These are phyloP conservation scores for Lyophyllum decastes DNA, from an alignment of 768 basidiomycete genomes.

Conservation along the genomic window DNA sequence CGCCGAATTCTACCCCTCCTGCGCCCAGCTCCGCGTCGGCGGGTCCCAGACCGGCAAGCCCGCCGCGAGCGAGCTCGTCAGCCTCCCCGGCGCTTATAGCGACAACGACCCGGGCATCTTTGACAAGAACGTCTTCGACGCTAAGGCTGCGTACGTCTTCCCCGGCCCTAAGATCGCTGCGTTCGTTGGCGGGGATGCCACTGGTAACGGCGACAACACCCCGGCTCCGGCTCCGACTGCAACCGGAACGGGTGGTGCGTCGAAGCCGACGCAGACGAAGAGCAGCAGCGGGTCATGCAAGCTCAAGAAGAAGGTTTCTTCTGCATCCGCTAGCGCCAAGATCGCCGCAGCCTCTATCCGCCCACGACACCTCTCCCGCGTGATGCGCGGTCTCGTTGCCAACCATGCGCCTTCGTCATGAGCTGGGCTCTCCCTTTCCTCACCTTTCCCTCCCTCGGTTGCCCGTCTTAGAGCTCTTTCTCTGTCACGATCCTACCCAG, in stretches of 20 bases:
- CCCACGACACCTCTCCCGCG: slow-evolving; percentile 28
- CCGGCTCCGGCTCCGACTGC: background rate
- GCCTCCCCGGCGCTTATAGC: slow-evolving; percentile 72
- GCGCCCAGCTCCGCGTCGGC: slow-evolving; percentile 56
- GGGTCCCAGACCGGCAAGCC: slow-evolving; percentile 57
- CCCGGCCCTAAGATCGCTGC: slow-evolving; percentile 54
- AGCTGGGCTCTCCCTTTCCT: background rate
- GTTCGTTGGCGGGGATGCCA: slow-evolving; percentile 29
- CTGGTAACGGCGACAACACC: slow-evolving; percentile 1
- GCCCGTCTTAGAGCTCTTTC: background rate
- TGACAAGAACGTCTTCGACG: slow-evolving; percentile 46
- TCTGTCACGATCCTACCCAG: background rate
- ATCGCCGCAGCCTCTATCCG: slow-evolving; percentile 10
- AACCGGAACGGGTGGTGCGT: background rate
- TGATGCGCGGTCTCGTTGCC: slow-evolving; percentile 28
- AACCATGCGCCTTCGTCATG: slow-evolving; percentile 6
- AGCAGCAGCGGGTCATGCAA: slow-evolving; percentile 15
- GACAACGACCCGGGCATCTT: slow-evolving; percentile 74
- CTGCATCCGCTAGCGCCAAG: slow-evolving; percentile 3
- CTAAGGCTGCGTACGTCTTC: slow-evolving; percentile 37
- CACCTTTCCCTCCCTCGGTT: too few relatives aligned
- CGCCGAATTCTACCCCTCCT: slow-evolving; percentile 82
- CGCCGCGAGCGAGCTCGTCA: slow-evolving; percentile 49
- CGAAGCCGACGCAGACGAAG: slow-evolving; percentile 8
- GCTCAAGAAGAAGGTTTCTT: slow-evolving; percentile 19